Evolutionary conservation across 2,329 filamentous ascomycete species (phyloP).

Genomic region (Fusarium marasasianum): DNA sequence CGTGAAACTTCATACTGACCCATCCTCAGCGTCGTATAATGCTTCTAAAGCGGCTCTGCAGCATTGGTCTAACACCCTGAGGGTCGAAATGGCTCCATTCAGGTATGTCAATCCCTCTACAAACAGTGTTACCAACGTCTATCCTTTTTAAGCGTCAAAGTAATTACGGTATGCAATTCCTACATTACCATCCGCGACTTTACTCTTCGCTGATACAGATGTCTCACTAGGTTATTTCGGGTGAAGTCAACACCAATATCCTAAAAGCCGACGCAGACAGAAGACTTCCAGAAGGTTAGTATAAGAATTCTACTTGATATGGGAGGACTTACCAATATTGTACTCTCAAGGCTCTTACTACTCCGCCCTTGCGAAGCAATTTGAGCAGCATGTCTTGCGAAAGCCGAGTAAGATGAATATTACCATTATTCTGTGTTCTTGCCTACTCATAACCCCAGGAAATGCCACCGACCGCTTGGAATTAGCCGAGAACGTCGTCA

Average conservation of each 20-base stretch:
- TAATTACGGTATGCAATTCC: not conserved
- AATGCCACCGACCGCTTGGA: not conserved
- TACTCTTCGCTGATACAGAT: not conserved
- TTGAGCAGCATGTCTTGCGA: not conserved
- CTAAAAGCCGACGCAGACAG: not conserved
- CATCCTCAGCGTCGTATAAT: not conserved
- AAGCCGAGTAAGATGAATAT: not conserved
- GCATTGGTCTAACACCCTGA: not conserved
- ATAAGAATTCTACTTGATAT: fast-evolving
- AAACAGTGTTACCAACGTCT: not conserved
- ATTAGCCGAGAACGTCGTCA: not conserved
- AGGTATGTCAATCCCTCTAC: not conserved
- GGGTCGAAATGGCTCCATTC: not conserved
- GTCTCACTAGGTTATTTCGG: not conserved
- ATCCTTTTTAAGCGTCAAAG: not conserved
- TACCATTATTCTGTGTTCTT: fast-evolving
- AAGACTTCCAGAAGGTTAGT: not conserved
- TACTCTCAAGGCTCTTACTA: not conserved
- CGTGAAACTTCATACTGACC: no score
- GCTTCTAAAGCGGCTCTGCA: not conserved
- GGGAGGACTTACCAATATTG: not conserved
- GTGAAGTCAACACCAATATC: not conserved
- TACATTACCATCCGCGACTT: fast-evolving
- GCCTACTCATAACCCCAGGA: not conserved
- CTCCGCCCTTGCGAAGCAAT: not conserved